phyloP scores from a whole-genome alignment of 2,329 filamentous ascomycete species.

The Ophiosphaerella narmari region DNA sequence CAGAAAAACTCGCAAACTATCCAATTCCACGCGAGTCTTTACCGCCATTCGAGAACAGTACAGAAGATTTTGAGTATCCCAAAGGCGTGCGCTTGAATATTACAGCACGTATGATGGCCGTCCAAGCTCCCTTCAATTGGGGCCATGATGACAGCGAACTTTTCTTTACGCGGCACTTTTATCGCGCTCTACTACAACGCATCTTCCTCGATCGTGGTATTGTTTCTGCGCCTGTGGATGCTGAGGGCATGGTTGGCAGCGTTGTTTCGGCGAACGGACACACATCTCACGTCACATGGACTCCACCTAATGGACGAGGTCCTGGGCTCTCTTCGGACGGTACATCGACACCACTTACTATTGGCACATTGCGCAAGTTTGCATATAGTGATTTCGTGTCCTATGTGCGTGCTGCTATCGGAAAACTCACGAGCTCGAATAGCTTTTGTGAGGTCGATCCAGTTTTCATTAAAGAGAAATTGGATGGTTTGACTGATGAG shows the following conservation, averaged over 20 bases:
- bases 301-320: conserved; percentile 55
- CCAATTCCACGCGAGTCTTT: conserved; percentile 26
- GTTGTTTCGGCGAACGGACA: conserved; percentile 37
- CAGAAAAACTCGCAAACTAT: conserved; percentile 65
- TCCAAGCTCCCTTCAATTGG: conserved; percentile 95
- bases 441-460: conserved; percentile 43
- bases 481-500: conserved; percentile 72
- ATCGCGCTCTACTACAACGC: conserved; percentile 84
- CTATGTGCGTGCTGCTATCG: conserved; percentile 81
- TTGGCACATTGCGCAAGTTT: conserved; percentile 80
- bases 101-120: conserved; percentile 96
- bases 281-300: conserved; percentile 41
- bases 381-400: conserved; percentile 75
- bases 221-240: conserved; percentile 60
- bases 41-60: conserved; percentile 11
- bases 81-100: conserved; percentile 84
- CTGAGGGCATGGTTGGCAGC: conserved; percentile 46
- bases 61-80: conserved; percentile 6
- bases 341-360: conserved; percentile 79
- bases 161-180: conserved; percentile 95
- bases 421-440: conserved; percentile 63
- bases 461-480: conserved; percentile 64
- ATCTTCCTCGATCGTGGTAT: conserved; percentile 88
- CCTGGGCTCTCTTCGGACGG: conserved; percentile 45
- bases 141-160: conserved; percentile 75